Evolutionary conservation across 108 stramenopile species (phyloP).

Genomic region (Cyclostephanos invisitatus): DNA sequence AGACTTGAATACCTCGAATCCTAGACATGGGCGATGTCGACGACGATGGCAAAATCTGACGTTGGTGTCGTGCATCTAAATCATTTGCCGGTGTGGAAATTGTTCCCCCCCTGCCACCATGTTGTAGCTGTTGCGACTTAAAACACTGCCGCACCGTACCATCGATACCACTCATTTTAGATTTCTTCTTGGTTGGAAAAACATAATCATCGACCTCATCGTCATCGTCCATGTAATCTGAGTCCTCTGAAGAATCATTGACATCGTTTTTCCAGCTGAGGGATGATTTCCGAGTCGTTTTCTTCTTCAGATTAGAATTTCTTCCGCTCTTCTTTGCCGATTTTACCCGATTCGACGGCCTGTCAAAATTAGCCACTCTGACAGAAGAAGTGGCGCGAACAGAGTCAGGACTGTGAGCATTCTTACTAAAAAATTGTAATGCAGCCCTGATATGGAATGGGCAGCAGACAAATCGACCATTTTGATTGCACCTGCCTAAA

Average conservation of each 20-base stretch:
- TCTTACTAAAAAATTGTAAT: constrained; percentile 7
- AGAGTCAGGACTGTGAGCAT: not conserved
- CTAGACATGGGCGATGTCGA: not conserved
- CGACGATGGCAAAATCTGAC: not conserved
- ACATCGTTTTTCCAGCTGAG: not conserved
- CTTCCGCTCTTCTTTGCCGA: constrained; percentile 15
- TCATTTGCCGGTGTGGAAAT: not conserved
- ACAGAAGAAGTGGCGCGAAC: not conserved
- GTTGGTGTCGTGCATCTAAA: not conserved
- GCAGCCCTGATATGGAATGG: constrained; percentile 44
- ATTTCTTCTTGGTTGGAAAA: not conserved
- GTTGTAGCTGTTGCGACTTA: not conserved
- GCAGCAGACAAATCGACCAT: constrained; percentile 43
- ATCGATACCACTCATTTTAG: not conserved
- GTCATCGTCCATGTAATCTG: constrained; percentile 11
- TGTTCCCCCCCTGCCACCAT: not conserved
- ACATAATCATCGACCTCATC: constrained; percentile 1
- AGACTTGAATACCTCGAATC: constrained; percentile 2
- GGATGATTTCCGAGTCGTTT: not conserved
- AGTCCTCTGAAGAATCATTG: constrained; percentile 5
- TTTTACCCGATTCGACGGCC: not conserved
- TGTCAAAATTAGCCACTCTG: not conserved
- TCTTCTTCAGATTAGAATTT: constrained; percentile 5
- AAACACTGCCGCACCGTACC: too few species aligned
- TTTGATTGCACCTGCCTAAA: constrained; percentile 24